Evolutionary conservation across 345 rosid genomes (phyloP), one percentile per base, ranked within the genome.

Genomic region (Lagerstroemia speciosa): DNA sequence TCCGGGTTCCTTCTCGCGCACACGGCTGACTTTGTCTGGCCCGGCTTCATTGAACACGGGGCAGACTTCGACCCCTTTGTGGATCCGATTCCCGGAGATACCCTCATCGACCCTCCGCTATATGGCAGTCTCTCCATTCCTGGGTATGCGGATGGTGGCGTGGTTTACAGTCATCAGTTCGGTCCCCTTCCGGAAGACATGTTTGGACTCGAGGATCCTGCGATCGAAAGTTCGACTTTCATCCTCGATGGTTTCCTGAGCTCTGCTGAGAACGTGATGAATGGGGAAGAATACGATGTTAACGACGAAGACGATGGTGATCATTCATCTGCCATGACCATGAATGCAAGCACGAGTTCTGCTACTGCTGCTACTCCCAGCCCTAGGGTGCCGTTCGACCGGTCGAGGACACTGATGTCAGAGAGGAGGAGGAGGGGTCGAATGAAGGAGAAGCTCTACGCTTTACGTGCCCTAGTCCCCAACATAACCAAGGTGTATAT

Each of bases 361-460:
- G 74, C 88, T 8, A 87, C 87, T 1, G 52, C 72, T 12, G 52
- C 72, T 12, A 79, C 73, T 20, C 81, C 86, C 32, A 36, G 22
- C 33, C 20, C 45, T 26, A 29, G 33, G 20, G 65, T 73, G 26
- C 52, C 68, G 11, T 43, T 52, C 0, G 77, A 80, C 73, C 82
- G 96, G 58, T 84, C 96, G 0, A 88, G 84, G 57, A 87, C 98
- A 43, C 76, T 86, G 84, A 71, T 90, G 36, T 90, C 90, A 4
- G 96, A 90, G 74, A 76, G 87, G 29, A 76, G 77, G 67, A 81
- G 97, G 75, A 81, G 98, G 68, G 84, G 91, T 8, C 77, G 86
- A 67, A 93, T 87, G 97, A 93, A 90, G 83, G 97, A 88, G 73
- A 90, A 84, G 84, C 98, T 93, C 62, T 90, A 88, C 40, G 85